phyloP scores from a whole-genome alignment of 768 basidiomycete species.

The Tricholoma terreum region DNA sequence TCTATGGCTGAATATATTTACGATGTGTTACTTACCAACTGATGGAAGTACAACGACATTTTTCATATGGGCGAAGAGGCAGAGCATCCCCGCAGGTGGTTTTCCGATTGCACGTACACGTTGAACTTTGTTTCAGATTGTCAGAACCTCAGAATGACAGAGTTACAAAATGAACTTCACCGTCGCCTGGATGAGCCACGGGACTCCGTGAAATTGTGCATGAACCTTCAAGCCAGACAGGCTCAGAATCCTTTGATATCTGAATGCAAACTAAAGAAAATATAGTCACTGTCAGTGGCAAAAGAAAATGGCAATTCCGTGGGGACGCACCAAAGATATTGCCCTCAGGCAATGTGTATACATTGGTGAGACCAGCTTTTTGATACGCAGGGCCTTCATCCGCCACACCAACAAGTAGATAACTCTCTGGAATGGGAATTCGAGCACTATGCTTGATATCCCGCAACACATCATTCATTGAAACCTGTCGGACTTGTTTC shows the following conservation, averaged over 20 bases:
- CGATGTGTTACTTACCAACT: constrained; percentile 38
- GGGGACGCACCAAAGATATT: constrained; percentile 61
- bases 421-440: constrained; percentile 66
- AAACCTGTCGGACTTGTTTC: constrained; percentile 51
- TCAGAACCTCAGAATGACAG: constrained; percentile 1
- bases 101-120: constrained; percentile 68
- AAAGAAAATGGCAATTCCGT: neutral
- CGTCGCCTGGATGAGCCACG: constrained; percentile 73
- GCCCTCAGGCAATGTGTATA: constrained; percentile 51
- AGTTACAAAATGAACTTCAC: constrained; percentile 28
- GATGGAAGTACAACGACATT: constrained; percentile 75
- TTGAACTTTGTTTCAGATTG: constrained; percentile 44
- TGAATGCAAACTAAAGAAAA: constrained; percentile 54
- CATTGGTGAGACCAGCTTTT: constrained; percentile 45
- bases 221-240: constrained; percentile 56
- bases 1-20: neutral
- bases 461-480: constrained; percentile 62
- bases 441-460: constrained; percentile 75
- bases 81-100: constrained; percentile 54
- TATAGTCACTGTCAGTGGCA: neutral
- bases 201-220: constrained; percentile 71
- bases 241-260: constrained; percentile 43
- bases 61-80: constrained; percentile 56
- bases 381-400: constrained; percentile 75
- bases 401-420: constrained; percentile 74